Base-by-base conservation (phyloP, 441 rosid genomes). In the Adansonia gregorii region DNA sequence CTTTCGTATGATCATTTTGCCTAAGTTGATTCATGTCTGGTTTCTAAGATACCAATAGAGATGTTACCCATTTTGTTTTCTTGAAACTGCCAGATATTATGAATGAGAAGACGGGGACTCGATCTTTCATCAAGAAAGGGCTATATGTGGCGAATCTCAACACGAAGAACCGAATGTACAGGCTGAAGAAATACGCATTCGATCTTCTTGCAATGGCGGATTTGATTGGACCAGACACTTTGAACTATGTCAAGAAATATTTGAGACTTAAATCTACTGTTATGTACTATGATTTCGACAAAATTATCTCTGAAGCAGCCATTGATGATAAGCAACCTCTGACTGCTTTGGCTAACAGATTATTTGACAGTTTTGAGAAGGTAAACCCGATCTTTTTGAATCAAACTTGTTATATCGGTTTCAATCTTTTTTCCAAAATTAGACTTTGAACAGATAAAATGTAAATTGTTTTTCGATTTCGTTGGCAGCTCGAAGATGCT, bases 171-270 rank as follows among this genome's bases (percentile, higher is more conserved):
- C 87, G 97, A 76, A 87, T 78, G 76, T 88, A 87, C 49, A 89
- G 97, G 90, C 76, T 95, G 27, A 91, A 83, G 85, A 93, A 89
- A 79, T 82, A 87, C 52, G 93, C 95, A 35, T 92, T 95, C 78
- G 97, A 93, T 89, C 90, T 91, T 27, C 80, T 91, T 24, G 98
- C 99, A 10, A 83, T 92, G 95, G 98, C 82, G 67, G 98, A 92
- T 85, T 82, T 95, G 91, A 87, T 94, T 52, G 94, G 92, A 84
- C 90, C 90, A 9, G 97, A 90, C 54, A 92, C 92, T 3, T 82
- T 87, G 81, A 92, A 90, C 82, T 92, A 94, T 84, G 94, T 94
- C 5, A 87, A 87, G 83, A 92, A 85, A 83, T 93, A 93, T 73
- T 81, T 93, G 83, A 89, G 96, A 81, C 87, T 92, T 76, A 95